Evolutionary conservation across 495 filamentous ascomycete genomes (phyloP), one percentile per base, ranked within the genome.

Genomic region (Penicillium malachiteum): DNA sequence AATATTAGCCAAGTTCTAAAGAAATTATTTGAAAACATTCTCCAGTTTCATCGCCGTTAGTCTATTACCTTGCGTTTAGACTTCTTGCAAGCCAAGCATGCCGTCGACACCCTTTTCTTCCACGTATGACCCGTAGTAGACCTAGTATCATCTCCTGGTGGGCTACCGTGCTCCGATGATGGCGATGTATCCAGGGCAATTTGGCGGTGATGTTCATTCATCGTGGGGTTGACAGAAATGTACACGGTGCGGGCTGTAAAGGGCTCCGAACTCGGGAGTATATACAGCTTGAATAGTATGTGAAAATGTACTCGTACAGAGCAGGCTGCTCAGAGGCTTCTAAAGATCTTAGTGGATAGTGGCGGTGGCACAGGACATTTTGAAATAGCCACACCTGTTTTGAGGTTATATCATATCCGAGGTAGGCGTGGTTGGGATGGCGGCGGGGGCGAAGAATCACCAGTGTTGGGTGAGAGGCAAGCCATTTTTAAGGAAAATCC

Each of bases 51-150:
- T 32, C 4, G 18, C 39, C 5, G 30, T 30, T 31, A 32, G 5
- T 10, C 34, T 2, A 37, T 37, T 13, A 54, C 74, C 67, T 78
- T 78, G 7, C 76, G 66, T 57, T 78, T 78, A 0, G 76, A 78
- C 57, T 77, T 76, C 39, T 78, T 78, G 57, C 76, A 78, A 0
- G 74, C 71, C 49, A 76, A 45, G 62, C 76, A 78, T 7, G 76
- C 76, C 48, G 75, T 77, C 0, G 76, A 78, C 2, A 76, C 76
- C 9, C 76, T 63, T 53, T 75, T 78, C 61, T 77, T 77, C 61
- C 67, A 67, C 3, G 53, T 44, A 7, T 7, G 39, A 5, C 37
- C 34, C 8, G 54, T 37, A 11, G 52, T 31, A 9, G 51, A 32
- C 10, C 54, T 61, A 41, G 54, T 50, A 10, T 59, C 58, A 37